Percentiles rank a stretch among this genome's conserved stretches.
phyloP scores from a whole-genome alignment of 805 yeast genomes.

The Priceomyces fermenticarens region DNA sequence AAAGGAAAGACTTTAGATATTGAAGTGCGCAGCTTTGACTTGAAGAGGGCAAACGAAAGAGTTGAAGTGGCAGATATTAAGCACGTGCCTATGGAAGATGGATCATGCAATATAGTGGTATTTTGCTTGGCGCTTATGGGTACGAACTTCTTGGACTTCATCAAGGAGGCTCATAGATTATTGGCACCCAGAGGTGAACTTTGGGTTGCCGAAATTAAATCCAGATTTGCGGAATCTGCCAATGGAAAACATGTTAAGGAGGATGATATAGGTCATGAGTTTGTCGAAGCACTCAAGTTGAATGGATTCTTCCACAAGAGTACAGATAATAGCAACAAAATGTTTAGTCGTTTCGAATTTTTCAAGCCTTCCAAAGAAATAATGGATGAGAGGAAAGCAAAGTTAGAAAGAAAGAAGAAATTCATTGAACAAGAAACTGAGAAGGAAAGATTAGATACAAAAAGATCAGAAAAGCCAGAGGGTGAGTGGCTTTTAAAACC shows the following conservation, averaged over 20 bases:
- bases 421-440: slow-evolving; percentile 71
- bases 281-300: slow-evolving; percentile 71
- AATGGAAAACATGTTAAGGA: slow-evolving; percentile 24
- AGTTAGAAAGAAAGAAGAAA: slow-evolving; percentile 57
- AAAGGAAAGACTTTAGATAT: slow-evolving; percentile 43
- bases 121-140: slow-evolving; percentile 97
- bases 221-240: slow-evolving; percentile 68
- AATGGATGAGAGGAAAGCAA: slow-evolving; percentile 58
- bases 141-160: slow-evolving; percentile 88
- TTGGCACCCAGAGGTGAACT: slow-evolving; percentile 88
- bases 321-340: slow-evolving; percentile 83
- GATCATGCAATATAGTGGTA: slow-evolving; percentile 81
- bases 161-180: slow-evolving; percentile 84
- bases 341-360: slow-evolving; percentile 94
- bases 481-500: slow-evolving; percentile 93
- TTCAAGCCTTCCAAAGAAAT: slow-evolving; percentile 79
- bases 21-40: slow-evolving; percentile 84
- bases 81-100: slow-evolving; percentile 79
- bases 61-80: slow-evolving; percentile 96
- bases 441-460: slow-evolving; percentile 55
- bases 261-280: slow-evolving; percentile 64
- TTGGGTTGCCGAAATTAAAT: slow-evolving; percentile 97
- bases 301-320: slow-evolving; percentile 84
- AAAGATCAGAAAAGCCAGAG: slow-evolving; percentile 58
- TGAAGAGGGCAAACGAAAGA: slow-evolving; percentile 81